Percentiles rank a stretch among this genome's conserved stretches.
phyloP scores from a whole-genome alignment of 1,284 basidiomycete species.

The Chiua sp. region DNA sequence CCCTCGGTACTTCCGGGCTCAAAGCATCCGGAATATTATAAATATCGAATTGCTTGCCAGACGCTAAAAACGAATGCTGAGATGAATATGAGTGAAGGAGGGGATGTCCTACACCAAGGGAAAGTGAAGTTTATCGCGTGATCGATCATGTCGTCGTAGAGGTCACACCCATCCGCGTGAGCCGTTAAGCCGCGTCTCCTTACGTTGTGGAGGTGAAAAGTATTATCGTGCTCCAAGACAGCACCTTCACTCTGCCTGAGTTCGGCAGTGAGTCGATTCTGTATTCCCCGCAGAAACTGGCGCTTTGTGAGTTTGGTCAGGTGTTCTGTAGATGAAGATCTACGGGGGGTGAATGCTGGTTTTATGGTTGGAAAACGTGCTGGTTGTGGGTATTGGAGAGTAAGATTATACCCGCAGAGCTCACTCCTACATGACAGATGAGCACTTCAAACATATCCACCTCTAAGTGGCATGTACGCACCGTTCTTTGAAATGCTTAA shows the following conservation, averaged over 20 bases:
- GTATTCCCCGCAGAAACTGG: too few species aligned
- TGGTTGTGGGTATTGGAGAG: constrained; percentile 73
- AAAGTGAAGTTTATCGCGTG: constrained; percentile 64
- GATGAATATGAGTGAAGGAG: too few species aligned
- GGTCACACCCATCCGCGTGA: constrained; percentile 55
- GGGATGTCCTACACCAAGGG: constrained; percentile 69
- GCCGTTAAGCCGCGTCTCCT: too few species aligned
- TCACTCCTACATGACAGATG: constrained; percentile 47
- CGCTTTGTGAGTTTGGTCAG: too few species aligned
- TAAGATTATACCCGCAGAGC: constrained; percentile 69
- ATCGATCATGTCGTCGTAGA: constrained; percentile 56
- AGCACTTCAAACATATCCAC: not conserved
- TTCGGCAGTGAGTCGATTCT: too few species aligned
- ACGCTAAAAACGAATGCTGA: constrained; percentile 32
- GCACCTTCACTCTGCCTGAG: too few species aligned
- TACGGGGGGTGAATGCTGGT: too few species aligned
- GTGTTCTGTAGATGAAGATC: too few species aligned
- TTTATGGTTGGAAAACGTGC: constrained; percentile 56
- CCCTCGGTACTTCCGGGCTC: constrained; percentile 47
- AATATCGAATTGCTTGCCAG: constrained; percentile 43
- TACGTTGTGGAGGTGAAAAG: too few species aligned
- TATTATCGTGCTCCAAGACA: too few species aligned
- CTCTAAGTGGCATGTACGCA: constrained; percentile 25
- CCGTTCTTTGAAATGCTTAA: constrained; percentile 71
- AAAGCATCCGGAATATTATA: constrained; percentile 62